A percentile compares a stretch with the other conserved stretches of the same genome.
These are phyloP conservation scores for Silene noctiflora DNA, from an alignment of 179 eudicot species.

Conservation along the genomic window DNA sequence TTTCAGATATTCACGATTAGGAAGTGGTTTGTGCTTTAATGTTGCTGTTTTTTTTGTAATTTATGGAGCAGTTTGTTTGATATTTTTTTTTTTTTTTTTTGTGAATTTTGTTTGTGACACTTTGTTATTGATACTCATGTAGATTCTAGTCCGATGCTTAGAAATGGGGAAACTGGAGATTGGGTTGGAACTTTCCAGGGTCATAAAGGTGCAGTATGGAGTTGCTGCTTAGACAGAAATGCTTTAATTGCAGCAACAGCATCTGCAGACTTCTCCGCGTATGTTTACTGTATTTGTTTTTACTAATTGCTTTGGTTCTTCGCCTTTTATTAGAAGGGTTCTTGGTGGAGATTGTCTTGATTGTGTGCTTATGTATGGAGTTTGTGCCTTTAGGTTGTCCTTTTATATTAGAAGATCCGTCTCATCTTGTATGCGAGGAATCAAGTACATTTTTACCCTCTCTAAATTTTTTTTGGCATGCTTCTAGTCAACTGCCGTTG, in stretches of 20 bases:
- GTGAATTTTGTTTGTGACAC: slow-evolving; percentile 12
- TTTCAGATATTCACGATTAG: not conserved
- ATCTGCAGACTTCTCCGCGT: slow-evolving; percentile 96
- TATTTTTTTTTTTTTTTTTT: not conserved
- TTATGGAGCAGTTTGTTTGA: not conserved
- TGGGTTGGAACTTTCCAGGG: slow-evolving; percentile 98
- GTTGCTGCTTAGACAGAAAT: slow-evolving; percentile 80
- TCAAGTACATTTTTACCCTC: no score
- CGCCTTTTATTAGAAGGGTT: not conserved
- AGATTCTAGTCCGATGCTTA: slow-evolving; percentile 92
- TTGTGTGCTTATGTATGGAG: not conserved
- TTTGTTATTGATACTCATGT: slow-evolving; percentile 2
- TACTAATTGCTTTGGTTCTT: not conserved
- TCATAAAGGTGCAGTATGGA: slow-evolving; percentile 99
- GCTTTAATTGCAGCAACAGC: slow-evolving; percentile 92
- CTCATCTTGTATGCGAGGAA: not conserved
- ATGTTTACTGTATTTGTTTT: slow-evolving; percentile 25
- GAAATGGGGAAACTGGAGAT: slow-evolving; percentile 98
- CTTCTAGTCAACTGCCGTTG: not conserved
- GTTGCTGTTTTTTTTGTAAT: slow-evolving; percentile 14
- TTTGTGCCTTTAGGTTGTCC: not conserved
- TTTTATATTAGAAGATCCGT: no score
- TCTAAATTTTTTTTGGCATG: not conserved
- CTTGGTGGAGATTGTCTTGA: not conserved
- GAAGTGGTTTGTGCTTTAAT: not conserved